Evolutionary conservation across 2,329 filamentous ascomycete species (phyloP), one percentile per base, ranked within the genome.

Genomic region (Grosmannia penicillata): DNA sequence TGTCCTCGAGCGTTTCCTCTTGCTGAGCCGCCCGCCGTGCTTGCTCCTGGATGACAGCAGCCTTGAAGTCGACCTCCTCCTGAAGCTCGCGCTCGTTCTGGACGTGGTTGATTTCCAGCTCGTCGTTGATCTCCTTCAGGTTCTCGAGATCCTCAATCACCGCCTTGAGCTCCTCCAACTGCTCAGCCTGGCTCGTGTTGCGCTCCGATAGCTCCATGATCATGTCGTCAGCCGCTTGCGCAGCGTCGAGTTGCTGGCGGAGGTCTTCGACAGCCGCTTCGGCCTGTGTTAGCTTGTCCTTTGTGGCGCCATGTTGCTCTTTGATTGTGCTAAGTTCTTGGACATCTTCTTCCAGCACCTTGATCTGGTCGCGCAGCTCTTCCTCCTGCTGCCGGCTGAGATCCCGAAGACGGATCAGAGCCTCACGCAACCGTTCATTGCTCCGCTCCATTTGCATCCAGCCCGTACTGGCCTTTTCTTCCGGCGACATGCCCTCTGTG

Each of bases 81-180:
- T 94, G 86, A 58, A 98, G 73, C 54, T 96, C 87, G 56, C 89
- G 93, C 55, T 93, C 84, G 26, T 86, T 83, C 53, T 95, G 86
- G 4, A 91, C 74, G 52, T 95, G 87, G 53, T 94, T 94, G 49
- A 84, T 73, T 55, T 95, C 87, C 4, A 98, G 74, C 58, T 98
- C 91, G 51, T 96, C 87, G 49, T 85, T 93, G 49, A 96, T 76
- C 53, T 98, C 89, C 54, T 86, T 87, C 38, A 96, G 62, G 43
- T 74, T 84, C 56, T 95, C 85, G 10, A 96, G 69, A 47, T 96
- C 89, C 45, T 87, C 80, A 43, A 96, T 81, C 8, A 80, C 76
- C 15, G 75, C 75, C 51, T 80, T 80, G 37, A 95, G 70, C 53
- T 94, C 80, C 44, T 85, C 80, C 31, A 95, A 77, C 53, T 85